A percentile compares a stretch with the other conserved stretches of the same genome.
These are phyloP conservation scores for Paraleonurus japonicus DNA, from an alignment of 257 asterid species.

Conservation along the genomic window DNA sequence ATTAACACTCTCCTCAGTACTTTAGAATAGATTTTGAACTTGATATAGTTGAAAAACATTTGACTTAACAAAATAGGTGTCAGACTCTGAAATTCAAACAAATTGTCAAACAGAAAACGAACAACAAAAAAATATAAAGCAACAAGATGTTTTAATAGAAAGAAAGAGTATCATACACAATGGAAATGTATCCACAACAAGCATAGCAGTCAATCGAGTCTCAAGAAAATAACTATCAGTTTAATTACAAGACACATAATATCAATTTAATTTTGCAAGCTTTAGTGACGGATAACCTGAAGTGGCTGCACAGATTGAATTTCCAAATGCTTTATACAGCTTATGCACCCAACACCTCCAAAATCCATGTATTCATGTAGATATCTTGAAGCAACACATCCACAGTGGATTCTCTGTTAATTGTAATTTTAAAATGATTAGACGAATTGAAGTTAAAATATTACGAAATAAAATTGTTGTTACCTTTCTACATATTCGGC, in stretches of 20 bases:
- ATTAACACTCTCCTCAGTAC: not conserved
- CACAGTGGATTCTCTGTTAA: slow-evolving; percentile 76
- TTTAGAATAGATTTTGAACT: not conserved
- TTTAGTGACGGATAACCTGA: slow-evolving; percentile 49
- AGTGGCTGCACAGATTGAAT: slow-evolving; percentile 36
- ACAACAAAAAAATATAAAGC: not conserved
- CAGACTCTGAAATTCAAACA: slow-evolving; percentile 2
- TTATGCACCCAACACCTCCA: slow-evolving; percentile 77
- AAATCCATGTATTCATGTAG: slow-evolving; percentile 76
- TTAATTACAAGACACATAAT: not conserved
- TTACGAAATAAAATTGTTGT: not conserved
- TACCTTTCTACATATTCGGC: slow-evolving; percentile 80
- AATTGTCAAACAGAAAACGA: not conserved
- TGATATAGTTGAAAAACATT: not conserved
- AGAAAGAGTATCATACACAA: no score
- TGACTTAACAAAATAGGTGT: not conserved
- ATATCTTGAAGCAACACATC: slow-evolving; percentile 78
- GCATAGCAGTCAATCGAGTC: not conserved
- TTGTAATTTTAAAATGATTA: slow-evolving; percentile 22
- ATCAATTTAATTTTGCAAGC: not conserved
- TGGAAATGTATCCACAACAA: slow-evolving; percentile 10
- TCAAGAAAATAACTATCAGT: not conserved
- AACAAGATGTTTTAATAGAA: not conserved
- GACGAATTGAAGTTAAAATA: not conserved
- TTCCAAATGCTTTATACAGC: slow-evolving; percentile 63